Evolutionary conservation across 1,284 basidiomycete species (phyloP).

Genomic region (Cutaneotrichosporon arboriforme): DNA sequence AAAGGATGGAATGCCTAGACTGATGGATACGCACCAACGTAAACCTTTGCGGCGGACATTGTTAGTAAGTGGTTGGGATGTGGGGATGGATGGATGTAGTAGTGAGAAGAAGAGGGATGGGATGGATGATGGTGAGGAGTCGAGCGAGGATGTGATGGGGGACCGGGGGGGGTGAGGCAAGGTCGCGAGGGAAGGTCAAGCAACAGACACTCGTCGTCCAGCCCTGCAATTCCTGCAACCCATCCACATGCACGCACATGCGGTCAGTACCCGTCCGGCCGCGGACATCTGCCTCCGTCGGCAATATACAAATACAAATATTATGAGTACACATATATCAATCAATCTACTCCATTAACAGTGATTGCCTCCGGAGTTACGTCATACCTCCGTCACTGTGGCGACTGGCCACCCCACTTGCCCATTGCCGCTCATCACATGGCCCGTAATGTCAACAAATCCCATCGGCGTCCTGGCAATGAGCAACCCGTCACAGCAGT

Average conservation of each 20-base stretch:
- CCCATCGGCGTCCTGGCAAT: neutral
- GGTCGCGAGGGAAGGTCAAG: too few relatives aligned
- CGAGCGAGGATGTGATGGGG: constrained; percentile 1
- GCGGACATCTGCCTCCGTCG: too few relatives aligned
- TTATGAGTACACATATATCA: too few relatives aligned
- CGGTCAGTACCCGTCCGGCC: too few relatives aligned
- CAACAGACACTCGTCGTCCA: too few relatives aligned
- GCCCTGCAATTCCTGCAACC: too few relatives aligned
- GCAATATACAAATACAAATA: too few relatives aligned
- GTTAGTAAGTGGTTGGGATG: constrained; percentile 4
- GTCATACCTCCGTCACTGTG: constrained; percentile 5
- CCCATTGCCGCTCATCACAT: neutral
- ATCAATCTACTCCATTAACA: too few relatives aligned
- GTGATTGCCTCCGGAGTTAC: neutral
- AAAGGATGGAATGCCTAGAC: neutral
- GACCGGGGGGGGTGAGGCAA: neutral
- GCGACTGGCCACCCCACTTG: constrained; percentile 5
- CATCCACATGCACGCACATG: too few relatives aligned
- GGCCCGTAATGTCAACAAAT: constrained; percentile 3
- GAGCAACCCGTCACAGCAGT: constrained; percentile 33
- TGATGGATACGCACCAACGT: constrained; percentile 20
- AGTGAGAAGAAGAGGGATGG: neutral
- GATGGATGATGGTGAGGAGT: neutral
- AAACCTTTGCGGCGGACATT: constrained; percentile 24
- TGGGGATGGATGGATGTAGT: constrained; percentile 7